These are phyloP conservation scores for Venustampulla echinocandica DNA, from an alignment of 495 filamentous ascomycete genomes.

Conservation along the genomic window DNA sequence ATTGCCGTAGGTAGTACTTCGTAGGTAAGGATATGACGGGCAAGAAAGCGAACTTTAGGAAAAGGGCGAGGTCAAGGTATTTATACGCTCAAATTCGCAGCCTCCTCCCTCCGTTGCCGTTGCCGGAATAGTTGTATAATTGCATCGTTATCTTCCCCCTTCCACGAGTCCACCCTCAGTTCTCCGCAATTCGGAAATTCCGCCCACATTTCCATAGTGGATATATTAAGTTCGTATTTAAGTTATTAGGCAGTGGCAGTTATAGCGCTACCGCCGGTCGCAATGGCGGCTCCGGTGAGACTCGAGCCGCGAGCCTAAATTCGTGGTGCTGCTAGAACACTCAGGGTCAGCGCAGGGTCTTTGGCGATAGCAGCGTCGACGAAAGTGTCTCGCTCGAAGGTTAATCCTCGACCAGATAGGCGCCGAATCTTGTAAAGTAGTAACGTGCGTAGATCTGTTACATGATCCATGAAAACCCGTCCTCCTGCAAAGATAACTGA, in stretches of 20 bases:
- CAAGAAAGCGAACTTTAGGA: slow-evolving; percentile 11
- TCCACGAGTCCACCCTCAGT: background rate
- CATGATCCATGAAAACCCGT: slow-evolving; percentile 37
- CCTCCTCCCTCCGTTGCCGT: slow-evolving; percentile 5
- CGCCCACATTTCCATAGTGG: background rate
- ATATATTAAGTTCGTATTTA: slow-evolving; percentile 9
- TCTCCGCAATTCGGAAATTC: slow-evolving; percentile 6
- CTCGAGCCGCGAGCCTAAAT: background rate
- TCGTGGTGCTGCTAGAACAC: background rate
- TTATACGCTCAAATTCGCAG: slow-evolving; percentile 24
- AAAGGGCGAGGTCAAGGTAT: slow-evolving; percentile 20
- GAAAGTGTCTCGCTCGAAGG: background rate
- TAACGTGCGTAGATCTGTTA: slow-evolving; percentile 30
- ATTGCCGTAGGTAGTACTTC: slow-evolving; percentile 12
- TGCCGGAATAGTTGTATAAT: background rate
- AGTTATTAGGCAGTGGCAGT: background rate
- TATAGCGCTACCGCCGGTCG: background rate
- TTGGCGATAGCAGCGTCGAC: background rate
- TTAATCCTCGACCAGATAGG: background rate
- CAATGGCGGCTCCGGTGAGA: background rate
- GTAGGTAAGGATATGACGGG: slow-evolving; percentile 4
- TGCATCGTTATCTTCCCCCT: background rate
- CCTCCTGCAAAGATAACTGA: too few species aligned
- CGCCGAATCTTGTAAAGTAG: background rate
- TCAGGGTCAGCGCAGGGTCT: background rate